Evolutionary conservation across 371 early-diverging fungal genomes (phyloP), one percentile per base, ranked within the genome.

Genomic region (Mucor racemosus): DNA sequence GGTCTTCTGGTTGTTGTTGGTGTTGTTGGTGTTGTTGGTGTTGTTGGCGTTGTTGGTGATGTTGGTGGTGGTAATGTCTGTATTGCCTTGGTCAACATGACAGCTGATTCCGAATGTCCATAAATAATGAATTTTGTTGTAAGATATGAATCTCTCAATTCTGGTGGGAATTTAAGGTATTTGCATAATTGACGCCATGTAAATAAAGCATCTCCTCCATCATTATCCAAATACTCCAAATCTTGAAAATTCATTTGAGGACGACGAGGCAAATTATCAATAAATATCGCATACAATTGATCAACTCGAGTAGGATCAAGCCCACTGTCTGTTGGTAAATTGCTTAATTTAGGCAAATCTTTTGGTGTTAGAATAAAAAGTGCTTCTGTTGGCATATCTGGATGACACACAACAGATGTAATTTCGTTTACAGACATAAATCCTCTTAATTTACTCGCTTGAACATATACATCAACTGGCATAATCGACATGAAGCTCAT

Each of bases 391-490:
- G 66, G 56, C 13, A 21, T 33, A 3, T 59, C 42, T 5, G 63
- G 21, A 41, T 68, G 58, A 31, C 36, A 54, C 5, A 68, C 50
- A 34, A 68, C 36, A 11, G 69, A 69, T 2, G 38, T 65, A 34
- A 66, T 48, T 60, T 62, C 66, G 54, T 68, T 68, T 15, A 60
- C 62, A 55, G 62, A 59, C 62, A 68, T 65, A 19, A 63, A 68
- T 7, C 63, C 60, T 39, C 42, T 65, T 31, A 73, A 34, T 60
- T 73, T 73, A 7, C 69, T 41, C 6, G 62, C n/a, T 13, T 65
- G 59, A 15, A 73, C 35, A 7, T 55, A 14, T 26, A 40, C 35
- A 21, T 41, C 36, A 11, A 11, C 11, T 0, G 39, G 44, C 0
- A n/a, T 21, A 19, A 68, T 53, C 11, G 26, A 15, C 34, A 73